phyloP scores from a whole-genome alignment of 129 eudicot species.

The Escallonia rubra region DNA sequence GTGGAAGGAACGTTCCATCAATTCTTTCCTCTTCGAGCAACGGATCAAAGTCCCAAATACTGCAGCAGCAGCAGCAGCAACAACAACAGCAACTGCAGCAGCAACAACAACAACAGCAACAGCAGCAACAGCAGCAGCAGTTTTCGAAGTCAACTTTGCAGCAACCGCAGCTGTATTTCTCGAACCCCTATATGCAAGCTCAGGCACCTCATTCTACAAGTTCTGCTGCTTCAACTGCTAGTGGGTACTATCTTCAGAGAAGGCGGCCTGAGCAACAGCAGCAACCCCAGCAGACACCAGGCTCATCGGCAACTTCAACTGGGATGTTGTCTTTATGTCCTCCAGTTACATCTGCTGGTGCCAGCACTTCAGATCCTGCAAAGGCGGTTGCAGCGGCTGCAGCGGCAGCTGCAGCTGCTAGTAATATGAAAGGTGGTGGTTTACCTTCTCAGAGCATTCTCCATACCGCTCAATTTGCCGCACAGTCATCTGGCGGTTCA shows the following conservation, averaged over 20 bases:
- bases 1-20: conserved; percentile 39
- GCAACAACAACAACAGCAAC: no score
- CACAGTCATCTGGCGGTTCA: conserved; percentile 41
- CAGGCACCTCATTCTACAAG: conserved; percentile 39
- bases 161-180: conserved; percentile 32
- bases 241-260: conserved; percentile 53
- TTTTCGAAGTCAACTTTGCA: conserved; percentile 39
- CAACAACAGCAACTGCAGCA: no score
- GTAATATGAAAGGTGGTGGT: conserved; percentile 57
- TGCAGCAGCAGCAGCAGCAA: conserved; percentile 33
- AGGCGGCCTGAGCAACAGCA: conserved; percentile 54
- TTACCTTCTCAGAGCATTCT: conserved; percentile 43
- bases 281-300: conserved; percentile 37
- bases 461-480: conserved; percentile 47
- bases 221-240: conserved; percentile 24
- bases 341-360: conserved; percentile 36
- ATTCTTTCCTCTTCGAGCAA: conserved; percentile 33
- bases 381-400: conserved; percentile 80
- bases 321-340: conserved; percentile 54
- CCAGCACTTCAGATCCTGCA: conserved; percentile 77
- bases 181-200: conserved; percentile 25
- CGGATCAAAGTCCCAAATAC: conserved; percentile 44
- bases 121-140: conserved; percentile 40
- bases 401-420: conserved; percentile 44
- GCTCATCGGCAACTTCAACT: conserved; percentile 35